Evolutionary conservation across 768 basidiomycete genomes (phyloP).

Genomic region (Tylopilus intermedius): DNA sequence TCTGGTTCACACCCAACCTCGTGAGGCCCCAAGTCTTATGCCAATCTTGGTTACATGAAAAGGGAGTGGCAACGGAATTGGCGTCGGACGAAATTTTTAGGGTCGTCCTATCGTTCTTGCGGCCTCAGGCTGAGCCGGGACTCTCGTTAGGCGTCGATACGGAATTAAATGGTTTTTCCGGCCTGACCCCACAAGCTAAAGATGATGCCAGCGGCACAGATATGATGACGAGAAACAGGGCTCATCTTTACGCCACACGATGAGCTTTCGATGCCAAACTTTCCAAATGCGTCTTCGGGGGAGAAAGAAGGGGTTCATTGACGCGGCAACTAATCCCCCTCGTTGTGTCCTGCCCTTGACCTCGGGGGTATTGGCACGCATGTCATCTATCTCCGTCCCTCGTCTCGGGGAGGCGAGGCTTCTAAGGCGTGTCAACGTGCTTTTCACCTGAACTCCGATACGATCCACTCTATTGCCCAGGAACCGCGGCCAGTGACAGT

Average conservation of each 20-base stretch:
- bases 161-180: conserved; percentile 10
- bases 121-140: not conserved
- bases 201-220: not conserved
- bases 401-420: conserved; percentile 8
- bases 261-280: conserved; percentile 24
- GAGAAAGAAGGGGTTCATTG: conserved; percentile 5
- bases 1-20: conserved; percentile 11
- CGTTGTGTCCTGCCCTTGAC: conserved; percentile 24
- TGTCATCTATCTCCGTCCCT: conserved; percentile 11
- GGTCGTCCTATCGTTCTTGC: conserved; percentile 3
- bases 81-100: conserved; percentile 6
- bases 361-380: conserved; percentile 10
- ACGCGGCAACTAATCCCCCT: conserved; percentile 11
- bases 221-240: conserved; percentile 12
- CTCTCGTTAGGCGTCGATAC: not conserved
- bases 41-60: conserved; percentile 25
- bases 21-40: not conserved
- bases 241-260: conserved; percentile 1
- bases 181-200: not conserved
- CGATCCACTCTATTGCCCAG: conserved; percentile 6
- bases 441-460: conserved; percentile 3
- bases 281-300: conserved; percentile 22
- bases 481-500: not conserved
- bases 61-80: conserved; percentile 4
- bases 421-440: not conserved